Percentiles rank a stretch among this genome's conserved stretches.
Conservation (phyloP, 768 basidiomycete genomes). For the Glaciozyma antarctica region DNA sequence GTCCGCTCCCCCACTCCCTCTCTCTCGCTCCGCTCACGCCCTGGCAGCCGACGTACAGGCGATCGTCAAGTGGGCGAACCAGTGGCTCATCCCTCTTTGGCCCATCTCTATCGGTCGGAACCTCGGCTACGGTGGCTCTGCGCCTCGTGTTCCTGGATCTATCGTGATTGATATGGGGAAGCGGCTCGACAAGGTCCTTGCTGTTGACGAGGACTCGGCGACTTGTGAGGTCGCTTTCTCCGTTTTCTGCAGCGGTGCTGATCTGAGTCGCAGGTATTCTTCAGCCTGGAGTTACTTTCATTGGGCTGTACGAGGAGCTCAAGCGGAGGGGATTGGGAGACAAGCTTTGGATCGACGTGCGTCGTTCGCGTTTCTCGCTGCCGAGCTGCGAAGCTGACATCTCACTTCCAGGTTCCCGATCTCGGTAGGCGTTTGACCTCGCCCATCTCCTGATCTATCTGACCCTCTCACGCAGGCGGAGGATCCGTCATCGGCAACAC, state of each 20-base stretch:
- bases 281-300: slow-evolving; percentile 30
- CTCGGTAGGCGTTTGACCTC: slow-evolving; percentile 12
- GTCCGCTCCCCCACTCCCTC: background rate
- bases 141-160: slow-evolving; percentile 25
- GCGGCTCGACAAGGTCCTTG: slow-evolving; percentile 29
- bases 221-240: background rate
- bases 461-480: background rate
- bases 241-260: too few species aligned
- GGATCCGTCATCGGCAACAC: slow-evolving; percentile 23
- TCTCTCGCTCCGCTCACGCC: background rate
- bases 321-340: slow-evolving; percentile 12
- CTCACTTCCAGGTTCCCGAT: background rate
- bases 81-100: slow-evolving; percentile 23
- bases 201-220: slow-evolving; percentile 22
- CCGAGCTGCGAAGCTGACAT: background rate
- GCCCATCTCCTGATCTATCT: too few species aligned
- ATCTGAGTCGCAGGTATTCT: slow-evolving; percentile 3
- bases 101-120: slow-evolving; percentile 29
- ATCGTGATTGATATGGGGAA: slow-evolving; percentile 15
- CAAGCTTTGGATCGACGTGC: slow-evolving; percentile 19
- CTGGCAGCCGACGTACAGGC: slow-evolving; percentile 11
- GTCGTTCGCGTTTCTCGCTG: background rate
- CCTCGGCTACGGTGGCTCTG: slow-evolving; percentile 30
- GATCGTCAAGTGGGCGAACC: slow-evolving; percentile 28
- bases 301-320: slow-evolving; percentile 28